These are phyloP conservation scores for Trichosporon sp. DNA, from an alignment of 1,284 basidiomycete genomes.

Conservation along the genomic window DNA sequence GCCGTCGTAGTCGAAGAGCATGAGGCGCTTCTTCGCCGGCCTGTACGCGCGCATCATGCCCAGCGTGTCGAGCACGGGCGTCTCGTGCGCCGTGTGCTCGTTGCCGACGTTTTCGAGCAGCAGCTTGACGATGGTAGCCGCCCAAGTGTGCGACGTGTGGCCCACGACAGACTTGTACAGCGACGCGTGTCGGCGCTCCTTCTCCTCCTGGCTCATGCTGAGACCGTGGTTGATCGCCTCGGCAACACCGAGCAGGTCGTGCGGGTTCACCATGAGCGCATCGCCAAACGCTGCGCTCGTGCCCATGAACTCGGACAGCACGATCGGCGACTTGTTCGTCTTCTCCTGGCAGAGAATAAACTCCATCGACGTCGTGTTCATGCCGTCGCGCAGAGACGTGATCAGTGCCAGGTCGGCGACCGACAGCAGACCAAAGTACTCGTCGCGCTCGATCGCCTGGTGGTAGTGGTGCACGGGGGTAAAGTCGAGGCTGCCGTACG, in stretches of 20 bases:
- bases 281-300: conserved; percentile 54
- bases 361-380: conserved; percentile 99
- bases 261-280: conserved; percentile 49
- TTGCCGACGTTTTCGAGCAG: conserved; percentile 74
- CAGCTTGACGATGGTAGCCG: conserved; percentile 80
- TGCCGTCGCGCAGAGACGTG: conserved; percentile 91
- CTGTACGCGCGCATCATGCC: conserved; percentile 63
- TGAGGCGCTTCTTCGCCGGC: conserved; percentile 71
- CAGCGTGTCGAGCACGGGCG: conserved; percentile 71
- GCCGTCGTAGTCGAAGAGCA: conserved; percentile 97
- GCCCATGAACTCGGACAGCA: conserved; percentile 96
- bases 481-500: conserved; percentile 91
- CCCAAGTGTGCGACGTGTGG: conserved; percentile 95
- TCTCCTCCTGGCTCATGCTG: conserved; percentile 72
- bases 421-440: conserved; percentile 93
- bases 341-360: conserved; percentile 88
- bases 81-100: conserved; percentile 77
- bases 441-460: conserved; percentile 94
- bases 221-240: conserved; percentile 89
- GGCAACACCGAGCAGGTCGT: conserved; percentile 68
- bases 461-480: conserved; percentile 99
- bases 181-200: conserved; percentile 65
- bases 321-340: conserved; percentile 71
- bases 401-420: conserved; percentile 94
- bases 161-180: conserved; percentile 83